Evolutionary conservation across 805 yeast genomes (phyloP).

Genomic region (Clavispora phyllophila): DNA sequence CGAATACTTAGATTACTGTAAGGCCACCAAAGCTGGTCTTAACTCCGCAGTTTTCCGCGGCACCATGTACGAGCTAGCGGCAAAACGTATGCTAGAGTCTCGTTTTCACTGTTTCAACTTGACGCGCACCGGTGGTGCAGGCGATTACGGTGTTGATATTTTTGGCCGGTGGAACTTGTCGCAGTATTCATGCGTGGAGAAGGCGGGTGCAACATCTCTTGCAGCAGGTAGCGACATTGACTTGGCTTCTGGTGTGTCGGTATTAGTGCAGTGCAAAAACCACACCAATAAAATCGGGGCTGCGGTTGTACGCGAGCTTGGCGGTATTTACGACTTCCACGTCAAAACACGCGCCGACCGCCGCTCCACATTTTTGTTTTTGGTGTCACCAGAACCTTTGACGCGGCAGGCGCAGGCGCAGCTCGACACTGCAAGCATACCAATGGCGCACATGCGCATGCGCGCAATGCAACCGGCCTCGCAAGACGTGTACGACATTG

Average conservation of each 20-base stretch:
- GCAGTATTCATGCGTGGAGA: background rate
- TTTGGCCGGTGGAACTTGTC: slow-evolving; percentile 47
- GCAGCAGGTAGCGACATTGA: slow-evolving; percentile 1
- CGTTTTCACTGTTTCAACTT: slow-evolving; percentile 34
- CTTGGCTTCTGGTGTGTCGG: slow-evolving; percentile 27
- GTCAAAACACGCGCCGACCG: slow-evolving; percentile 17
- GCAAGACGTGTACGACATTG: slow-evolving; percentile 20
- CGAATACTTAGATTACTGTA: slow-evolving; percentile 28
- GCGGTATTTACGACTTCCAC: slow-evolving; percentile 45
- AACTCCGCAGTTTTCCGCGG: slow-evolving; percentile 48
- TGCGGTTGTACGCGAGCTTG: slow-evolving; percentile 45
- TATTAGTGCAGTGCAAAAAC: slow-evolving; percentile 55
- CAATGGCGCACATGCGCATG: slow-evolving; percentile 33
- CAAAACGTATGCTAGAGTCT: slow-evolving; percentile 34
- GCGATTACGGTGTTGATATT: slow-evolving; percentile 55
- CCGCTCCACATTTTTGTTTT: slow-evolving; percentile 29
- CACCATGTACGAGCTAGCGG: slow-evolving; percentile 48
- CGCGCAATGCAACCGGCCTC: background rate
- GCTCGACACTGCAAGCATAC: slow-evolving; percentile 41
- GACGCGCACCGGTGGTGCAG: slow-evolving; percentile 48
- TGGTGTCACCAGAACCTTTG: slow-evolving; percentile 43
- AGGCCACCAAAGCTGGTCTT: slow-evolving; percentile 14
- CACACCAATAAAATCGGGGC: slow-evolving; percentile 42
- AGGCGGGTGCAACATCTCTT: background rate
- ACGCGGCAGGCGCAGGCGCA: slow-evolving; percentile 44